Conservation (phyloP, 2,329 filamentous ascomycete genomes). For the Helotiales sp. region DNA sequence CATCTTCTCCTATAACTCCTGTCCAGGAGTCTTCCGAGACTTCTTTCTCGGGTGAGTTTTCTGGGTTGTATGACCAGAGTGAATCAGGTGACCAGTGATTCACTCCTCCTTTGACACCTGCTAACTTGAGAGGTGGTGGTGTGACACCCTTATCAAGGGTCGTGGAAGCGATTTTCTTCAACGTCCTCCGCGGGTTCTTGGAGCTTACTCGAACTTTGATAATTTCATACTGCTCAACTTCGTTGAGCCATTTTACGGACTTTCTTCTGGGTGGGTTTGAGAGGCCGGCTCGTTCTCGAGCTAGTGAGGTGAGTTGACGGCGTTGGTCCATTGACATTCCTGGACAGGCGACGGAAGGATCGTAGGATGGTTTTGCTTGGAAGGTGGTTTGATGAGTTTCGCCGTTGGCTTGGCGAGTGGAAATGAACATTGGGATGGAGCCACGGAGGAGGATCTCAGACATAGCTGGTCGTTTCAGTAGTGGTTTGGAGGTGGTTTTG, state of each 20-base stretch:
- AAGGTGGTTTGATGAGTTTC: not conserved
- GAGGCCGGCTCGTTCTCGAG: not conserved
- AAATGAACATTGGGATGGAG: constrained; percentile 1
- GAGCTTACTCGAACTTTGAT: not conserved
- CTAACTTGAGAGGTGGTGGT: not conserved
- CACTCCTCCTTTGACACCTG: not conserved
- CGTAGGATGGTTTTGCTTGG: not conserved
- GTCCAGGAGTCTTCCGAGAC: not conserved
- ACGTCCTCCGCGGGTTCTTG: not conserved
- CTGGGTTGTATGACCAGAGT: constrained; percentile 3
- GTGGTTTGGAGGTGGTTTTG: constrained; percentile 2
- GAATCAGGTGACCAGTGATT: constrained; percentile 10
- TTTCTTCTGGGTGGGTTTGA: not conserved
- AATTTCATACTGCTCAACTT: not conserved
- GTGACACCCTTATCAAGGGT: not conserved
- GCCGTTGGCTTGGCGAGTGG: not conserved
- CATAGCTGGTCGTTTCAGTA: constrained; percentile 15
- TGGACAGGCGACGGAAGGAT: not conserved
- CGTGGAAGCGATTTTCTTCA: constrained; percentile 3
- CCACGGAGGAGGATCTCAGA: constrained; percentile 16
- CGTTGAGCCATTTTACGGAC: not conserved
- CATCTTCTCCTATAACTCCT: not conserved
- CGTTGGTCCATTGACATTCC: not conserved
- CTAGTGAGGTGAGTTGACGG: not conserved
- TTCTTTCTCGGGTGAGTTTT: not conserved